Conservation (phyloP, 352 stramenopile genomes). For the Albugo laibachii region DNA sequence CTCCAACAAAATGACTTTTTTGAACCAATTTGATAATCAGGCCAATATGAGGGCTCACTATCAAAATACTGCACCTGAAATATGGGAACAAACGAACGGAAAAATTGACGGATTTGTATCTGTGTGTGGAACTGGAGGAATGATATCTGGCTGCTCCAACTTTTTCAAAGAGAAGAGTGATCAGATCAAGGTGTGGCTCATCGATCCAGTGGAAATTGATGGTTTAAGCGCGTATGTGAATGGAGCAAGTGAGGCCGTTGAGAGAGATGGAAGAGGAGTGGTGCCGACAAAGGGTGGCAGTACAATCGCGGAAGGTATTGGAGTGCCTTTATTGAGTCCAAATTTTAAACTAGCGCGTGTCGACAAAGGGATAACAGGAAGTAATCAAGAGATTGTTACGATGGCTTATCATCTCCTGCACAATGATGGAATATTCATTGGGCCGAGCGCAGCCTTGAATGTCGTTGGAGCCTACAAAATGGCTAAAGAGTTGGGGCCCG, state of each 20-base stretch:
- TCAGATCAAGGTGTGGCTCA: conserved; percentile 82
- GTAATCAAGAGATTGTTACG: conserved; percentile 91
- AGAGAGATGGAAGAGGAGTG: conserved; percentile 15
- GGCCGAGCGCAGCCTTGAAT: conserved; percentile 75
- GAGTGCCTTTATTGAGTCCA: conserved; percentile 91
- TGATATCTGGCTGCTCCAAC: conserved; percentile 88
- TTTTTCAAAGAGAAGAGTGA: conserved; percentile 85
- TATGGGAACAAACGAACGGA: conserved; percentile 84
- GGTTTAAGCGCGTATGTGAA: conserved; percentile 87
- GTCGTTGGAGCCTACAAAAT: conserved; percentile 59
- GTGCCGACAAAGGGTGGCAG: conserved; percentile 66
- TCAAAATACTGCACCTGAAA: conserved; percentile 87
- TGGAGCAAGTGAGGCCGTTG: conserved; percentile 85
- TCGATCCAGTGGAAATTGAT: conserved; percentile 92
- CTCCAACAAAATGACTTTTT: conserved; percentile 85
- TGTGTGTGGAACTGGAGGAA: conserved; percentile 92
- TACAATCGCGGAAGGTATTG: conserved; percentile 94
- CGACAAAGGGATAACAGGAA: conserved; percentile 77
- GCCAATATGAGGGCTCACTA: conserved; percentile 93
- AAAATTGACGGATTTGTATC: conserved; percentile 94
- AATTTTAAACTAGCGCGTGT: conserved; percentile 89
- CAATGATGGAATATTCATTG: conserved; percentile 93
- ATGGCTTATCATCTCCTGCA: conserved; percentile 94
- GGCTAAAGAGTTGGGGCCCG: conserved; percentile 49
- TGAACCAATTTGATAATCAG: conserved; percentile 97